A percentile compares a stretch with the other conserved stretches of the same genome.
Conservation (phyloP, 169 alveolate genomes). For the Plasmodium knowlesi region DNA sequence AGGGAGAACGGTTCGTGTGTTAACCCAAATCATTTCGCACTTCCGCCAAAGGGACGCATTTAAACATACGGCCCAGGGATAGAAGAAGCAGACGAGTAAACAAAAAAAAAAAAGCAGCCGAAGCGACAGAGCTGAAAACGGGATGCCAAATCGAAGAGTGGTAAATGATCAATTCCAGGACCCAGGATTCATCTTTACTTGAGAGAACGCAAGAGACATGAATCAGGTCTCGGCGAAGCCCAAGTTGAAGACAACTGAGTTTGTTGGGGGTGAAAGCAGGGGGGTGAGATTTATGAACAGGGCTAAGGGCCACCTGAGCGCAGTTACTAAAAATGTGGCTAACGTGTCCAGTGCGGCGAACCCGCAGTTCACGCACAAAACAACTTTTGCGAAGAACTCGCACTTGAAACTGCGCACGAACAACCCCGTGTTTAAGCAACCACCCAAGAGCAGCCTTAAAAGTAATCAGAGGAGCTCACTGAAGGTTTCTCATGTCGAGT, state of each 20-base stretch:
- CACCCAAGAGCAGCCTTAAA: constrained; percentile 28
- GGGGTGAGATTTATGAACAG: constrained; percentile 54
- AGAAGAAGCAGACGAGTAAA: neutral
- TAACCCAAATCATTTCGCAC: neutral
- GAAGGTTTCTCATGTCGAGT: neutral
- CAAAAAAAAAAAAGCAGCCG: neutral
- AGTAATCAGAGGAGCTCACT: constrained; percentile 20
- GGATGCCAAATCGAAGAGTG: neutral
- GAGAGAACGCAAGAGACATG: constrained; percentile 22
- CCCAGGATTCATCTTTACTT: neutral
- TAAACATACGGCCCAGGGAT: neutral
- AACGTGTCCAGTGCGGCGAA: neutral
- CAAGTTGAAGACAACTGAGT: constrained; percentile 43
- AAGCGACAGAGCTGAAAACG: neutral
- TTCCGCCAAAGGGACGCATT: neutral
- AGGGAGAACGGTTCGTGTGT: neutral
- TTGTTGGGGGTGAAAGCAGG: constrained; percentile 47
- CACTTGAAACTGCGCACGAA: constrained; percentile 22
- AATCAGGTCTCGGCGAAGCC: constrained; percentile 41
- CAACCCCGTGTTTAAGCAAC: constrained; percentile 23
- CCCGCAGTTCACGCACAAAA: constrained; percentile 8
- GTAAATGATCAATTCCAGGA: neutral
- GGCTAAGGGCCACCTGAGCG: constrained; percentile 19
- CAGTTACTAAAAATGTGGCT: constrained; percentile 9
- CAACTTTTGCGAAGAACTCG: constrained; percentile 13